Base-by-base conservation (phyloP, 1,139 yeast species). In the Nakaseomyces glabratus region DNA sequence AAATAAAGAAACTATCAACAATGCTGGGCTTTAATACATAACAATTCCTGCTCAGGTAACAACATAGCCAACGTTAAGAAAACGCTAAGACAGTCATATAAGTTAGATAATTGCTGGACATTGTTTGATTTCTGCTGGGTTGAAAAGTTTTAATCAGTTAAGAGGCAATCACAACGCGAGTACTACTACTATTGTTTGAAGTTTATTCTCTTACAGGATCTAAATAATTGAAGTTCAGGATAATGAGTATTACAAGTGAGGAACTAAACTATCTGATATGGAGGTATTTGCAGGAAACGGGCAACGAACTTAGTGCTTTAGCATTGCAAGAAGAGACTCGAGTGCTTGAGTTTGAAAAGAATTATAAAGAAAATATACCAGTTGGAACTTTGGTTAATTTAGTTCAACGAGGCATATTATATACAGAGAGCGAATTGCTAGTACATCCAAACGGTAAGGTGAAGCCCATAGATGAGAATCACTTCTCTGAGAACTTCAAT, bases 241-340 rank as follows among this genome's bases (percentile, higher is more conserved):
- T 4, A 11, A 85, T 85, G 95, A 79, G 94, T 22, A 65, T 90
- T 36, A 73, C 93, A 5, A 80, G 93, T 43, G 76, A 72, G 40
- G 95, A 88, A 61, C 69, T 90, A 40, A 90, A 90, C 65, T 88
- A 90, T 57, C 69, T 90, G 52, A 73, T 90, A 41, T 90, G 96
- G 95, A 65, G 97, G 46, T 90, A 90, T 55, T 68, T 88, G 29
- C 95, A 85, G 55, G 98, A 90, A 56, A 69, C 84, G 6, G 96
- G 95, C 33, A 59, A 54, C 39, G 93, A 82, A 38, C 67, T 84
- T 23, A 69, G 93, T 2, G 90, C 95, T 0, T 76, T 71, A 51
- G 93, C 96, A 0, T 61, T 90, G 31, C 85, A 82, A 43, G 79
- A 81, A 46, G 90, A 84, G 48, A 65, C 90, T 2, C 62, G 69